A percentile compares a stretch with the other conserved stretches of the same genome.
phyloP scores from a whole-genome alignment of 495 filamentous ascomycete genomes.

The Hypoxylon perforatum region DNA sequence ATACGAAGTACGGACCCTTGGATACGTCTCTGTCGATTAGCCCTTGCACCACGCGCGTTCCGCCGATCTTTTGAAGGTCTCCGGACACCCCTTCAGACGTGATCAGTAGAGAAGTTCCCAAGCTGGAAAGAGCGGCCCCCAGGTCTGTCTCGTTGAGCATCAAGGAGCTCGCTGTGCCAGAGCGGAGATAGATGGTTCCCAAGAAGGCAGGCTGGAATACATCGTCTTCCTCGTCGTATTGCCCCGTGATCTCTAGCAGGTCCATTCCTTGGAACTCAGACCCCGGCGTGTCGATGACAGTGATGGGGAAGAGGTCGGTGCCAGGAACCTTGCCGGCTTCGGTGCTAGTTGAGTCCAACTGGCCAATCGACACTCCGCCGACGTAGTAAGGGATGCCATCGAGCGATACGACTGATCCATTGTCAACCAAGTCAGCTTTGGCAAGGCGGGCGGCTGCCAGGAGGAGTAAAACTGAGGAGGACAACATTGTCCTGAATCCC shows the following conservation, averaged over 20 bases:
- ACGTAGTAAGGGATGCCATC: conserved; percentile 3
- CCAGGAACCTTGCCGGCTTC: not conserved
- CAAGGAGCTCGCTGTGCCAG: not conserved
- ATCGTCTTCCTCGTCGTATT: conserved; percentile 4
- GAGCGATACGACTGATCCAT: conserved; percentile 3
- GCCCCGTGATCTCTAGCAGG: not conserved
- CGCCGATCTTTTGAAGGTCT: not conserved
- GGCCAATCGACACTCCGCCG: not conserved
- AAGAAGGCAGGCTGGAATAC: conserved; percentile 2
- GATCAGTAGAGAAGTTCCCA: not conserved
- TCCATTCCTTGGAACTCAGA: not conserved
- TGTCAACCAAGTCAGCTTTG: conserved; percentile 2
- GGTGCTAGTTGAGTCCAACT: not conserved
- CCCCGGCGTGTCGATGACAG: not conserved
- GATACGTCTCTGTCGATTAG: not conserved
- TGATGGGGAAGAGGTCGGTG: conserved; percentile 3
- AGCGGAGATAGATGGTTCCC: not conserved
- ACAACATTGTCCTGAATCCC: not conserved
- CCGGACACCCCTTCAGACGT: not conserved
- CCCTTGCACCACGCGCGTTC: not conserved
- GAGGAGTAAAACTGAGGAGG: not conserved
- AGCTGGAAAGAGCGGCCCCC: not conserved
- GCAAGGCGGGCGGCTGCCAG: not conserved
- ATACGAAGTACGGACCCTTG: conserved; percentile 1
- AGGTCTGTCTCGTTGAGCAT: not conserved